Evolutionary conservation across 495 filamentous ascomycete genomes (phyloP), one percentile per base, ranked within the genome.

Genomic region (Letharia columbiana): DNA sequence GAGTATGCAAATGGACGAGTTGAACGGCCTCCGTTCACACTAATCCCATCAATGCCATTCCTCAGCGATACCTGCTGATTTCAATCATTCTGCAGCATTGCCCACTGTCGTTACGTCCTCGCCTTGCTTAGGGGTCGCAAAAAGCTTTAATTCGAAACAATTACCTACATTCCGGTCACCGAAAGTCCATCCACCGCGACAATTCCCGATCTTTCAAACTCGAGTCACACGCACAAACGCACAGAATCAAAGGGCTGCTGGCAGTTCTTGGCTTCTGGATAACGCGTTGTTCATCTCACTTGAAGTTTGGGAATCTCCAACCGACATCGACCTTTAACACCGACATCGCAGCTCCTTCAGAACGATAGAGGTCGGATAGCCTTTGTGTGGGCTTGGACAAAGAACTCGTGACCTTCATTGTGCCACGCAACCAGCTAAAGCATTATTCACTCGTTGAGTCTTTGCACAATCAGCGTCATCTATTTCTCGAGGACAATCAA

Each of bases 61-160:
- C 40, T 47, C 63, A 65, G 63, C 63, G 31, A 13, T 37, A 42
- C 58, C 10, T 65, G 54, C 52, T 65, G 63, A 65, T 65, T 60
- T 47, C 63, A 59, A 20, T 65, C 63, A 11, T 65, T 65, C 23
- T 41, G 37, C 23, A 60, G 60, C 17, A 40, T 35, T 37, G 45
- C 31, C 13, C 52, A 60, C 50, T 64, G 33, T 65, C 63, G 54
- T 65, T 65, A 65, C 63, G 63, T 44, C 28, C 31, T 49, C n/a
- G 41, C 50, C 50, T 17, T 45, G 41, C 50, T 44, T 44, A 45
- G 37, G 54, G 18, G 41, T 54, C 39, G 35, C 41, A 23, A 33
- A 23, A 23, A 65, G 52, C 63, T 41, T 35, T 39, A 39, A 63
- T 52, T 50, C 50, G 61, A 59, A n/a, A 65, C 63, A 47, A 28